Evolutionary conservation across 2,329 filamentous ascomycete genomes (phyloP).

Genomic region (Chalaropsis ovoidea): DNA sequence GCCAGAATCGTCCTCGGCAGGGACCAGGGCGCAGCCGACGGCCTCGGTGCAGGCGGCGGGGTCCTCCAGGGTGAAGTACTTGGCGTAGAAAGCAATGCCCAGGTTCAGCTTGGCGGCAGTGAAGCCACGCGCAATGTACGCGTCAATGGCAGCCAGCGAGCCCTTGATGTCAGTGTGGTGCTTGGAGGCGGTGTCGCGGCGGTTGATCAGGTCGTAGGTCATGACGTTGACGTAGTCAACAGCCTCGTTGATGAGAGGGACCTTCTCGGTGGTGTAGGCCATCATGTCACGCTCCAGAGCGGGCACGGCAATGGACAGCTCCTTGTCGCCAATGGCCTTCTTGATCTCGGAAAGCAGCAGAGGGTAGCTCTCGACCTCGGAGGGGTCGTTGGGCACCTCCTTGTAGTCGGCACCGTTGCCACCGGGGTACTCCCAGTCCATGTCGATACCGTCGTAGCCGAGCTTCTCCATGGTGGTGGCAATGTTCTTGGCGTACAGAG

Average conservation of each 20-base stretch:
- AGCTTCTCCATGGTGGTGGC: slow-evolving; percentile 50
- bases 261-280: slow-evolving; percentile 49
- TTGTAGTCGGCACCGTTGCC: slow-evolving; percentile 65
- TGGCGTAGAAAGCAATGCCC: slow-evolving; percentile 56
- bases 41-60: slow-evolving; percentile 36
- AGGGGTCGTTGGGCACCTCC: slow-evolving; percentile 48
- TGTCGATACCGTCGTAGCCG: slow-evolving; percentile 53
- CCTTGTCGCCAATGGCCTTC: slow-evolving; percentile 44
- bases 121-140: slow-evolving; percentile 49
- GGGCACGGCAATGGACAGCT: slow-evolving; percentile 57
- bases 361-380: slow-evolving; percentile 55
- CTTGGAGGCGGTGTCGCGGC: slow-evolving; percentile 51
- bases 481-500: slow-evolving; percentile 54
- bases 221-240: slow-evolving; percentile 60
- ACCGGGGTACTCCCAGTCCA: slow-evolving; percentile 57
- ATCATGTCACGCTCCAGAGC: slow-evolving; percentile 56
- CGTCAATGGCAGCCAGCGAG: slow-evolving; percentile 45
- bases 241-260: slow-evolving; percentile 47
- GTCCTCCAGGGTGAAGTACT: slow-evolving; percentile 46
- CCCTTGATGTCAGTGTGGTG: slow-evolving; percentile 53
- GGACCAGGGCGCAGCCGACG: slow-evolving; percentile 45
- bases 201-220: slow-evolving; percentile 62
- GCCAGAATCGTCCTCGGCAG: slow-evolving; percentile 40
- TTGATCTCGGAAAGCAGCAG: slow-evolving; percentile 51
- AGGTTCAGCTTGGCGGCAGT: slow-evolving; percentile 46